Conservation (phyloP, 768 basidiomycete species). For the Floccularia luteovirens region DNA sequence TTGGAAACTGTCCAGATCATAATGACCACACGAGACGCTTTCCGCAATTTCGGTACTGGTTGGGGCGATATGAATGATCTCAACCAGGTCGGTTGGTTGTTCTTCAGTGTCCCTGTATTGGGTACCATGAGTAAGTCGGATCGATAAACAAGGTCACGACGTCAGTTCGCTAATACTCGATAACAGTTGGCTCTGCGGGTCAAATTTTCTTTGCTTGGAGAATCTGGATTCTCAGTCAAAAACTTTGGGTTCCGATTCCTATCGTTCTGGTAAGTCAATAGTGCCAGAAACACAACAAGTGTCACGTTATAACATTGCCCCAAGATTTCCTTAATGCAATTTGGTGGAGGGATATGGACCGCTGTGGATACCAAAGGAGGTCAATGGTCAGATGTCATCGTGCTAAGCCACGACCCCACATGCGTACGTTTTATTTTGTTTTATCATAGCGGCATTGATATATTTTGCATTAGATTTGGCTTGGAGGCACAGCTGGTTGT, state of each 20-base stretch:
- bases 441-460: not conserved
- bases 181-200: conserved; percentile 11
- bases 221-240: conserved; percentile 8
- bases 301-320: not conserved
- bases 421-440: not conserved
- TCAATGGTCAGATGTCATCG: conserved; percentile 6
- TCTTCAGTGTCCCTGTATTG: conserved; percentile 18
- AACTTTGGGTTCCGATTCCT: conserved; percentile 4
- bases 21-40: conserved; percentile 14
- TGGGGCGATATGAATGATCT: conserved; percentile 16
- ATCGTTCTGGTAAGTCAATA: conserved; percentile 4
- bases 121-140: conserved; percentile 11
- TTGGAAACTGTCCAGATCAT: conserved; percentile 13
- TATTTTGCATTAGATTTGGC: conserved; percentile 7
- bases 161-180: not conserved
- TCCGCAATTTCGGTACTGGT: conserved; percentile 14
- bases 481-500: conserved; percentile 13
- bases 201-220: conserved; percentile 13
- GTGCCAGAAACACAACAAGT: too few species aligned
- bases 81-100: conserved; percentile 11
- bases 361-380: conserved; percentile 5
- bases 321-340: conserved; percentile 8
- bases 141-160: not conserved
- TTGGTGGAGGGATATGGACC: conserved; percentile 7
- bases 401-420: not conserved